phyloP scores from a whole-genome alignment of 768 basidiomycete species.

The Coprinopsis sp. region DNA sequence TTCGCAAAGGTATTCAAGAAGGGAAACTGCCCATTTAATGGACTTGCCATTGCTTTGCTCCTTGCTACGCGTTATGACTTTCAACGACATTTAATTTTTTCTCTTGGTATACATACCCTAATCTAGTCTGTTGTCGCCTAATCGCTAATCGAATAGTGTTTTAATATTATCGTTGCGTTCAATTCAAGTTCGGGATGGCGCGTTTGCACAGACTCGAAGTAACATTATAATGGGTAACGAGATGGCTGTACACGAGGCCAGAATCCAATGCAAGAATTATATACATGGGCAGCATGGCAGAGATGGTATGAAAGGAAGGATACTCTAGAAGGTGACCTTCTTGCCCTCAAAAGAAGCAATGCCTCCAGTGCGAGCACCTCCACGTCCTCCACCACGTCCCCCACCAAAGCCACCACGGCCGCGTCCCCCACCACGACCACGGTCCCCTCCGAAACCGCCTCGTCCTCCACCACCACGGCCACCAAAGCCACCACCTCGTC shows the following conservation, averaged over 20 bases:
- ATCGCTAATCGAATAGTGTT: neutral
- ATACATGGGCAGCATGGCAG: neutral
- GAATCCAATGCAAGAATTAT: neutral
- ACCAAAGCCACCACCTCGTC: slow-evolving; percentile 40
- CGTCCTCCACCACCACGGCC: slow-evolving; percentile 34
- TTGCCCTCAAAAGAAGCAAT: slow-evolving; percentile 62
- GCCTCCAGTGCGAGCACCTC: slow-evolving; percentile 57
- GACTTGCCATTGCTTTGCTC: too few species aligned
- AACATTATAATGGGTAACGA: neutral
- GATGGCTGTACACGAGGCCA: neutral
- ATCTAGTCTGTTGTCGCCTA: slow-evolving; percentile 2
- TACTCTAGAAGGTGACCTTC: slow-evolving; percentile 56
- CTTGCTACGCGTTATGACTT: too few species aligned
- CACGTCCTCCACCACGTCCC: slow-evolving; percentile 29
- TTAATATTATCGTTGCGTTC: neutral
- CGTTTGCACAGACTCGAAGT: neutral
- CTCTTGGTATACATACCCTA: slow-evolving; percentile 5
- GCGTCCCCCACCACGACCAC: slow-evolving; percentile 34
- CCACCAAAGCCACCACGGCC: slow-evolving; percentile 32
- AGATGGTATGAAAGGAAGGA: neutral
- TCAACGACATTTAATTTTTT: too few species aligned
- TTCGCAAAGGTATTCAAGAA: slow-evolving; percentile 61
- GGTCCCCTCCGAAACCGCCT: slow-evolving; percentile 35
- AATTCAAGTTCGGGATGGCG: neutral
- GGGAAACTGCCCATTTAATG: slow-evolving; percentile 19